Conservation (phyloP, 352 stramenopile genomes). For the Aphanomyces invadans region DNA sequence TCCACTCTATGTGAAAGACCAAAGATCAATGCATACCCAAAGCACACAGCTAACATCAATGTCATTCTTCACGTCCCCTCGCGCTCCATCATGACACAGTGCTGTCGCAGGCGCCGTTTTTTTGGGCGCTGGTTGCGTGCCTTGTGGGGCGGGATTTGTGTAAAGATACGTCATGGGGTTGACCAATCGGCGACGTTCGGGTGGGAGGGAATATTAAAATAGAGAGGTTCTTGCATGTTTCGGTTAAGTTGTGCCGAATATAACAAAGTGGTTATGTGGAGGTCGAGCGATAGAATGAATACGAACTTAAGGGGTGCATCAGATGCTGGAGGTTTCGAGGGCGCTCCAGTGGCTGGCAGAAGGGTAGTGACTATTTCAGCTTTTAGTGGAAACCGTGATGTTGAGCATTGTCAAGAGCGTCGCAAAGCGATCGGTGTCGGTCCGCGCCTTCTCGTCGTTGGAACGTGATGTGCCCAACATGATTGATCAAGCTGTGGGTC, state of each 20-base stretch:
- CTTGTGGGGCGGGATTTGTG: neutral
- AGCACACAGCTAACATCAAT: too few relatives aligned
- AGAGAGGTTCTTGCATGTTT: neutral
- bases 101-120: too few relatives aligned
- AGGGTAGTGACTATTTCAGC: conserved; percentile 24
- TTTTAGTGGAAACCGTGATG: conserved; percentile 21
- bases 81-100: too few relatives aligned
- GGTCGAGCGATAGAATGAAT: neutral
- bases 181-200: neutral
- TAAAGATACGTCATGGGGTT: neutral
- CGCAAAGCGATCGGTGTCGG: conserved; percentile 13
- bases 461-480: conserved; percentile 54
- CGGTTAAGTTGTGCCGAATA: conserved; percentile 4
- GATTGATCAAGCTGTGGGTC: conserved; percentile 70
- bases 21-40: too few relatives aligned
- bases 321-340: neutral
- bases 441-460: conserved; percentile 48
- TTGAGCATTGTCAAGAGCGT: conserved; percentile 25
- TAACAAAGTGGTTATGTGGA: neutral
- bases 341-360: conserved; percentile 16
- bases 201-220: neutral
- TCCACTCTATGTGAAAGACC: too few relatives aligned
- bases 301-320: conserved; percentile 2
- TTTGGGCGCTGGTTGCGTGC: neutral
- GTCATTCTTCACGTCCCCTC: too few relatives aligned